phyloP scores from a whole-genome alignment of 768 basidiomycete species.

The Calvatia gigantea region DNA sequence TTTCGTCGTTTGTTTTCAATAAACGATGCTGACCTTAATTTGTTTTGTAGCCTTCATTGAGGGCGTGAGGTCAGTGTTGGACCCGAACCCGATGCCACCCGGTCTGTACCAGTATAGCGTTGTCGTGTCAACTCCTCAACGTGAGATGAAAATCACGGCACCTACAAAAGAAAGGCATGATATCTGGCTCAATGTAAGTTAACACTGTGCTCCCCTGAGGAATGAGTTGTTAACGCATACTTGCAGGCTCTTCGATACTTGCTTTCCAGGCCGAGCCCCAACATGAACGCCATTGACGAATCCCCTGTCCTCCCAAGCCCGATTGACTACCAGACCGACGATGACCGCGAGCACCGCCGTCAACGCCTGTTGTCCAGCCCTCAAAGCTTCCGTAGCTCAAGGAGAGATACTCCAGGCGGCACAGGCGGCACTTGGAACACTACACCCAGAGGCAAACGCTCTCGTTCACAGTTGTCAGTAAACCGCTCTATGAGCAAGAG shows the following conservation, averaged over 20 bases:
- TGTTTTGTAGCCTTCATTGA: conserved; percentile 79
- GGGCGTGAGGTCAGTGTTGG: conserved; percentile 85
- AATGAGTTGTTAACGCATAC: conserved; percentile 13
- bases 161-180: conserved; percentile 94
- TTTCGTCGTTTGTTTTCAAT: conserved; percentile 6
- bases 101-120: conserved; percentile 92
- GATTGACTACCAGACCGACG: conserved; percentile 44
- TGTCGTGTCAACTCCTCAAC: conserved; percentile 85
- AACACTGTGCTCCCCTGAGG: conserved; percentile 7
- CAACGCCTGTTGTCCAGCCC: conserved; percentile 53
- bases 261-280: conserved; percentile 64
- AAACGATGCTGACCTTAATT: not conserved
- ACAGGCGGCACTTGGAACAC: conserved; percentile 67
- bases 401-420: conserved; percentile 56
- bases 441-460: conserved; percentile 74
- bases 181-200: conserved; percentile 87
- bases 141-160: conserved; percentile 99
- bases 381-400: conserved; percentile 68
- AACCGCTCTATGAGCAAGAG: conserved; percentile 79
- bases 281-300: conserved; percentile 36
- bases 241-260: conserved; percentile 87
- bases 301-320: conserved; percentile 44
- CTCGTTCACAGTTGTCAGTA: conserved; percentile 74
- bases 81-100: conserved; percentile 94
- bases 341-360: conserved; percentile 38